Evolutionary conservation across 202 grass and related monocot species (phyloP), one percentile per base, ranked within the genome.

Genomic region (Dendrocalamus latiflorus): DNA sequence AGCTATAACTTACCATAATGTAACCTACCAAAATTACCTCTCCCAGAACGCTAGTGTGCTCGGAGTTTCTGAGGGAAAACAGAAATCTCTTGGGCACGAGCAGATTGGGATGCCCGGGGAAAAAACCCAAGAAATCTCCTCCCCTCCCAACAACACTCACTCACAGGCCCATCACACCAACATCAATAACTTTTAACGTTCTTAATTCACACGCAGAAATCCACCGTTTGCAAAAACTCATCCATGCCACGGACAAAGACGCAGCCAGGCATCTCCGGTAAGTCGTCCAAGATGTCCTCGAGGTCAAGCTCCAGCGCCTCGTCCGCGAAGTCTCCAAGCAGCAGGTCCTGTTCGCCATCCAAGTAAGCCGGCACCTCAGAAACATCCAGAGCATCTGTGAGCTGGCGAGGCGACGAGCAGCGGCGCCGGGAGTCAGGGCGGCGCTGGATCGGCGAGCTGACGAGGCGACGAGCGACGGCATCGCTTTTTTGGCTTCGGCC

Each of bases 91-190:
- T 65, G 88, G 84, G 88, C 88, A 58, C 88, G 88, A 10, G 80
- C 88, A 18, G 55, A 8, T 22, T 59, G 49, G 8, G 36, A 21
- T 30, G 80, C 88, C 55, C 80, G 80, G 79, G 86, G 83, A 76
- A 94, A 91, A 94, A 94, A 89, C 83, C 91, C 91, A 84, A 86
- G 72, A 86, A 59, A 53, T 53, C 30, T 26, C 76, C 56, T 60
- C 67, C 67, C 25, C 8, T 72, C 72, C 82, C 84, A 75, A 33
- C 75, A 45, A 62, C 74, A 54, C 43, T 16, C 50, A 16, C 59
- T 77, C 48, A 47, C 55, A 58, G 63, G 58, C 8, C 53, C 78
- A 81, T 75, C 79, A 90, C 66, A 83, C 84, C 68, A 90, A 9
- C 83, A 76, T 8, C 6, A 17, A 55, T 63, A 84, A 22, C 20